These are phyloP conservation scores for Hawksworthiomyces lignivorus DNA, from an alignment of 2,329 filamentous ascomycete species.

Conservation along the genomic window DNA sequence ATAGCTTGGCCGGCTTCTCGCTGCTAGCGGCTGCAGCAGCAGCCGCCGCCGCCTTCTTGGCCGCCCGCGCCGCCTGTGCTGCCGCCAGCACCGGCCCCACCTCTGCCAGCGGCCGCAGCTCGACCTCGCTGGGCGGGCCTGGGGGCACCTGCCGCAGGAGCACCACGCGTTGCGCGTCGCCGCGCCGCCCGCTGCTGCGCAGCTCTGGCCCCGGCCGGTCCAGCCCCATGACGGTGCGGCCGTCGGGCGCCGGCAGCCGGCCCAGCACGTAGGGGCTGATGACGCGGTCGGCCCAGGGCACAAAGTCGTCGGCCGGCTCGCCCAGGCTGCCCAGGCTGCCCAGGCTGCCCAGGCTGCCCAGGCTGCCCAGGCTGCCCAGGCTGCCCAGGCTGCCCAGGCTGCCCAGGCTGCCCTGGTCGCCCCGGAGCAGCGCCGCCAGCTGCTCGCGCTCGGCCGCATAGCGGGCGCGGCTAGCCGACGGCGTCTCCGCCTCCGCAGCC, in stretches of 20 bases:
- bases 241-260: conserved; percentile 32
- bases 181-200: conserved; percentile 36
- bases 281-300: conserved; percentile 51
- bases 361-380: conserved; percentile 24
- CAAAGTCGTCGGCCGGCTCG: conserved; percentile 23
- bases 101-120: conserved; percentile 43
- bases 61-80: background rate
- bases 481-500: no score
- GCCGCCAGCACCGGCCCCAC: conserved; percentile 5
- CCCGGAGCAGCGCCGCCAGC: conserved; percentile 49
- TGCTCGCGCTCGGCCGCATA: conserved; percentile 42
- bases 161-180: conserved; percentile 53
- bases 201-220: conserved; percentile 52
- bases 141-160: conserved; percentile 41
- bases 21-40: no score
- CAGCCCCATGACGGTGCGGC: conserved; percentile 45
- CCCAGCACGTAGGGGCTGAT: conserved; percentile 48
- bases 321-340: conserved; percentile 22
- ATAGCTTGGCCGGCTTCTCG: no score
- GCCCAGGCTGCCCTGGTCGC: conserved; percentile 19
- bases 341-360: no score
- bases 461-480: no score
- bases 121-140: conserved; percentile 45
- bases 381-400: conserved; percentile 25
- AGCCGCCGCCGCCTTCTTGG: no score